phyloP scores from a whole-genome alignment of 768 basidiomycete genomes.

The Baorangia bicolor region DNA sequence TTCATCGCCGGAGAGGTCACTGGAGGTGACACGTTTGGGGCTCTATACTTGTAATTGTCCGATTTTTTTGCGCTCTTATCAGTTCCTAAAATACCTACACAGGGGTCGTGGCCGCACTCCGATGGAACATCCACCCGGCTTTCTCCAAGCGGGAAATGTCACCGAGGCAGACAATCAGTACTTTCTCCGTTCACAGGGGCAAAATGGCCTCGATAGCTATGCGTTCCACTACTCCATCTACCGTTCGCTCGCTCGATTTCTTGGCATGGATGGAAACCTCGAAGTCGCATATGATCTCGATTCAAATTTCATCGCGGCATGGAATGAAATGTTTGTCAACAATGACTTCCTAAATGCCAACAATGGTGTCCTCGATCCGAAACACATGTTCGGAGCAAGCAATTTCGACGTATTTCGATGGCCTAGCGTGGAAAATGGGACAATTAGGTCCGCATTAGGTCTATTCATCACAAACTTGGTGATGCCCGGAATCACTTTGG shows the following conservation, averaged over 20 bases:
- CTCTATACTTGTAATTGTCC: conserved; percentile 76
- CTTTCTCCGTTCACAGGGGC: conserved; percentile 69
- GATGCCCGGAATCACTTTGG: conserved; percentile 85
- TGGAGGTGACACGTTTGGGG: conserved; percentile 87
- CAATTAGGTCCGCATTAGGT: conserved; percentile 69
- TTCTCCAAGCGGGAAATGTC: conserved; percentile 65
- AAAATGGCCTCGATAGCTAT: conserved; percentile 68
- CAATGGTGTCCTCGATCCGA: conserved; percentile 68
- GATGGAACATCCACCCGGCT: conserved; percentile 63
- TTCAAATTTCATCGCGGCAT: conserved; percentile 81
- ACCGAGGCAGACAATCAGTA: conserved; percentile 63
- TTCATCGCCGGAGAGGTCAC: conserved; percentile 93
- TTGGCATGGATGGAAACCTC: conserved; percentile 96
- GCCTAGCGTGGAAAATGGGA: conserved; percentile 86
- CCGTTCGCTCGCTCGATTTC: conserved; percentile 79
- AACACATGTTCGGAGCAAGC: conserved; percentile 89
- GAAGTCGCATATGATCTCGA: conserved; percentile 85
- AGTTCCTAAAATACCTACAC: neutral
- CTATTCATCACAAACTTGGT: conserved; percentile 77
- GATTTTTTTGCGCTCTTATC: neutral
- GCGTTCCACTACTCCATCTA: conserved; percentile 97
- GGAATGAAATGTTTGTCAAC: conserved; percentile 89
- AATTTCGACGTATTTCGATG: conserved; percentile 96
- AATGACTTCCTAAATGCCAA: conserved; percentile 82
- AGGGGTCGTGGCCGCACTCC: conserved; percentile 90